Percentiles rank a stretch among this genome's conserved stretches.
Evolutionary conservation across 345 rosid species (phyloP).

Genomic region (Citrus australasica): DNA sequence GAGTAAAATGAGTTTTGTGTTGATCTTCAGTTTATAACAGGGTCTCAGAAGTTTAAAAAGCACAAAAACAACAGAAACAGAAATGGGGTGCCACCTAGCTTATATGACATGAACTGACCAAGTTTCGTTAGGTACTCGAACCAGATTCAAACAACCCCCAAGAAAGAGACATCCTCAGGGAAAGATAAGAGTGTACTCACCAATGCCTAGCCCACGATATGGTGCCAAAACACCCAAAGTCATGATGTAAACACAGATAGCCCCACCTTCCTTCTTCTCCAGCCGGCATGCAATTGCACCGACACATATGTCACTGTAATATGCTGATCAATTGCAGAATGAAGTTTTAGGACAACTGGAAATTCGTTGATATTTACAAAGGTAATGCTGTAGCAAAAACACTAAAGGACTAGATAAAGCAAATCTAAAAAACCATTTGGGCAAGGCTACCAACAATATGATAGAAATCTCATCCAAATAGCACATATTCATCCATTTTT

Average conservation of each 20-base stretch:
- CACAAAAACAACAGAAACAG: not conserved
- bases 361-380: not conserved
- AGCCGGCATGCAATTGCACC: conserved; percentile 95
- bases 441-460: not conserved
- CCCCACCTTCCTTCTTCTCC: conserved; percentile 89
- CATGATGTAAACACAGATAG: conserved; percentile 81
- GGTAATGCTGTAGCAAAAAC: not conserved
- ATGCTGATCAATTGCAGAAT: conserved; percentile 47
- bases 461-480: not conserved
- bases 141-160: not conserved
- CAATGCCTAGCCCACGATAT: conserved; percentile 90
- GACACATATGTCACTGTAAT: conserved; percentile 91
- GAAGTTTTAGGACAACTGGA: not conserved
- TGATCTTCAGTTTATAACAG: not conserved
- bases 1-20: not conserved
- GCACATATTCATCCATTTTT: not conserved
- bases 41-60: not conserved
- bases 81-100: not conserved
- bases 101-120: not conserved
- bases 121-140: not conserved
- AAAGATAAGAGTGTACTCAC: conserved; percentile 41
- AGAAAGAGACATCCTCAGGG: not conserved
- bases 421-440: not conserved
- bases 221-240: conserved; percentile 97
- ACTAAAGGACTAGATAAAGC: not conserved